Base-by-base conservation (phyloP, 768 basidiomycete genomes). In the Mycena filopes region DNA sequence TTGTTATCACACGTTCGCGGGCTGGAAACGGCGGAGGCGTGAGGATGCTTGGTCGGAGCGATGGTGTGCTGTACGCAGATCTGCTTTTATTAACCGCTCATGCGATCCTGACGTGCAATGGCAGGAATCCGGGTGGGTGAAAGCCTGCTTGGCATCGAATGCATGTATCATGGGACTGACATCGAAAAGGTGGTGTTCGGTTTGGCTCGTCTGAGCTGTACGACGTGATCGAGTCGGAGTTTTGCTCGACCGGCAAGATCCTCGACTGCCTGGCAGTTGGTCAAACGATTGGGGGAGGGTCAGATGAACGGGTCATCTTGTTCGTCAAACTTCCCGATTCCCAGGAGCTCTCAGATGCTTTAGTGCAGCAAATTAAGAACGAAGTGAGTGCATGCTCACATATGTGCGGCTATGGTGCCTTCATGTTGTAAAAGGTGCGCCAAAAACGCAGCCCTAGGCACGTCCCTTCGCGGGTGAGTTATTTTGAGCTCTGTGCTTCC, bases 171-270 rank as follows among this genome's bases (percentile, higher is more conserved):
- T 36, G 36, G 36, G 36, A 36, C 36, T 36, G 15, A 36, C 36
- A 36, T 36, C 15, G 36, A 36, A 36, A 36, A 26, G 90, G 90
- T 54, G 92, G 92, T 10, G 23, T 66, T 69, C 85, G 92, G 31
- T 94, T 93, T 73, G 92, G 92, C 42, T 90, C 91, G 40, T 84
- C 90, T 43, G 93, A 94, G 76, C 84, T 94, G 36, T 93, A 94
- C 75, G 89, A 92, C 72, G 90, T 94, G 56, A 80, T 94, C 42
- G 92, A 92, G 66, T 71, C 80, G 40, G 84, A 82, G 70, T 90
- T 90, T 74, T 83, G 71, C n/a, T 71, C 82, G 41, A 71, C 75
- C 45, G 76, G 77, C 29, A 78, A 79, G 63, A 74, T 87, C 47
- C 75, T 84, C 60, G 93, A 94, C 74, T 87, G 84, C 57, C 76